Conservation (phyloP, 148 eudicot genomes). For the Talinum fruticosum region DNA sequence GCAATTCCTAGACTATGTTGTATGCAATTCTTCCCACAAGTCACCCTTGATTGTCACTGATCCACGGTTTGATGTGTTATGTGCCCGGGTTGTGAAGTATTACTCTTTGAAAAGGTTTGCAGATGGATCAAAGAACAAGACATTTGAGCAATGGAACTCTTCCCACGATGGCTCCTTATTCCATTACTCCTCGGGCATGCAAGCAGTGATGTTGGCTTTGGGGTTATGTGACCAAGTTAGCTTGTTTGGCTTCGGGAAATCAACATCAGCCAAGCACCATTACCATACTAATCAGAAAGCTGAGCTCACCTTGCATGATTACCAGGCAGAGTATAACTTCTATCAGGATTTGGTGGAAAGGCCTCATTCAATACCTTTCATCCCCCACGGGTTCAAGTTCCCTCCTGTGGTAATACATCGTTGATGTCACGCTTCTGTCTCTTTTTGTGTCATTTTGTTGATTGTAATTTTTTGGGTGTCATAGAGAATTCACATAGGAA, state of each 20-base stretch:
- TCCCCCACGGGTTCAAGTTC: slow-evolving; percentile 58
- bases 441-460: slow-evolving; percentile 17
- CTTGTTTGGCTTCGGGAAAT: slow-evolving; percentile 82
- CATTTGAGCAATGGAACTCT: slow-evolving; percentile 51
- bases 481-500: slow-evolving; percentile 11
- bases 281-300: slow-evolving; percentile 84
- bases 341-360: slow-evolving; percentile 64
- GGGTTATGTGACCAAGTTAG: slow-evolving; percentile 80
- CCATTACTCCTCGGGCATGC: slow-evolving; percentile 96
- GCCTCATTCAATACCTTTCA: slow-evolving; percentile 57
- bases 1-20: slow-evolving; percentile 74
- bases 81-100: slow-evolving; percentile 74
- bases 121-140: slow-evolving; percentile 33
- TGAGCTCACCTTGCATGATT: slow-evolving; percentile 77
- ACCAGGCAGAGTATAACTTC: slow-evolving; percentile 77
- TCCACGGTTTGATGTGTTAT: slow-evolving; percentile 60
- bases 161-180: slow-evolving; percentile 71
- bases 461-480: slow-evolving; percentile 5
- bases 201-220: slow-evolving; percentile 75
- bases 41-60: slow-evolving; percentile 68
- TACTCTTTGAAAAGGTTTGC: slow-evolving; percentile 71
- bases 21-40: slow-evolving; percentile 66
- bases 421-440: slow-evolving; percentile 27
- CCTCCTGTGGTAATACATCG: slow-evolving; percentile 70
- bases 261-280: slow-evolving; percentile 62